Evolutionary conservation across 352 stramenopile genomes (phyloP).

Genomic region (Phytophthora pinifolia): DNA sequence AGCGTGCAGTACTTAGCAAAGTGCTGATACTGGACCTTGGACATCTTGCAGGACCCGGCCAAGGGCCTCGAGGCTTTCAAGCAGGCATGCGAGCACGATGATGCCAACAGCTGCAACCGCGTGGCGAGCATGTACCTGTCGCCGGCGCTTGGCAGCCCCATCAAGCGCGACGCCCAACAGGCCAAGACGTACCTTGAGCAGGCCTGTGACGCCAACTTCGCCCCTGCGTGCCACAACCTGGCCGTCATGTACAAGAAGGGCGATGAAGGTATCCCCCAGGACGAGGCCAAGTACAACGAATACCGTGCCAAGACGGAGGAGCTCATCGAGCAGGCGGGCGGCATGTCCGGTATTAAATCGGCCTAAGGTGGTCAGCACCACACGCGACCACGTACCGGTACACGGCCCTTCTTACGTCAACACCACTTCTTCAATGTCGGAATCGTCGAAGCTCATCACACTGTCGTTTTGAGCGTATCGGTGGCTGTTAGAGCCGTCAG

Average conservation of each 20-base stretch:
- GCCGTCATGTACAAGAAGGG: constrained; percentile 90
- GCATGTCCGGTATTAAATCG: constrained; percentile 47
- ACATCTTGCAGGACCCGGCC: constrained; percentile 40
- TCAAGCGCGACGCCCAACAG: constrained; percentile 49
- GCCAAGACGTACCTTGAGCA: constrained; percentile 73
- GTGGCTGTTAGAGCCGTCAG: neutral
- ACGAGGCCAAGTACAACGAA: constrained; percentile 67
- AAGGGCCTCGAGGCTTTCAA: constrained; percentile 77
- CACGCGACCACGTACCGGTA: neutral
- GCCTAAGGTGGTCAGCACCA: constrained; percentile 13
- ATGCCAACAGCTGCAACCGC: constrained; percentile 82
- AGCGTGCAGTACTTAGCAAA: neutral
- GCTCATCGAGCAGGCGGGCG: constrained; percentile 77
- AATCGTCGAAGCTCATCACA: constrained; percentile 52
- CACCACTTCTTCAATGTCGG: constrained; percentile 60
- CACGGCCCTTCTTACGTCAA: constrained; percentile 33
- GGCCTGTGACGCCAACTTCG: constrained; percentile 84
- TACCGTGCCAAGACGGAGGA: constrained; percentile 76
- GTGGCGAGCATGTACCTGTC: constrained; percentile 78
- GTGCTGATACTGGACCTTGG: constrained; percentile 1
- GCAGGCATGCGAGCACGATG: constrained; percentile 69
- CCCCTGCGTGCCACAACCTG: constrained; percentile 86
- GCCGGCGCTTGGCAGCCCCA: constrained; percentile 25
- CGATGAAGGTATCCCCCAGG: constrained; percentile 65
- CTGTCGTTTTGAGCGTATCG: constrained; percentile 8